Evolutionary conservation across 371 early-diverging fungal genomes (phyloP), one percentile per base, ranked within the genome.

Genomic region (Caulochytrium protostelioides): DNA sequence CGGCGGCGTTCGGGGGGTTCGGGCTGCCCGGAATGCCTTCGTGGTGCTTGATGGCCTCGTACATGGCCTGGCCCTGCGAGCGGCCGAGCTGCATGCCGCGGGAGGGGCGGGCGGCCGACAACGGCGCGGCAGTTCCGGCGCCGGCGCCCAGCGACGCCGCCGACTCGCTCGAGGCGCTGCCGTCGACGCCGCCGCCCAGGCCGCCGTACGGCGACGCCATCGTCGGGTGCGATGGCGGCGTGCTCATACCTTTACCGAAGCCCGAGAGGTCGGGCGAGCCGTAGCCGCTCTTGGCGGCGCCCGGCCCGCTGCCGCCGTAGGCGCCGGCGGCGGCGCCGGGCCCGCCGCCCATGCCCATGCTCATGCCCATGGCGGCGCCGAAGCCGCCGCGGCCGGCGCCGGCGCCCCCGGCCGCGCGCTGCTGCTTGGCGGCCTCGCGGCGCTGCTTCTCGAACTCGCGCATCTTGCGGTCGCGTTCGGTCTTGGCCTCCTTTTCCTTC

Each of bases 401-500:
- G 12, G 37, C 34, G 13, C 48, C 36, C 5, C 52, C 55, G 18
- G 47, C 34, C 18, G 47, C 58, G 3, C 81, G 84, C 29, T 71
- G 67, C 52, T 76, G 80, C 5, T n/a, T n/a, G n/a, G n/a, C n/a
- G 70, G 70, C 43, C 75, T 78, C 47, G 82, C 83, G 37, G 77
- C 72, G 38, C 72, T 32, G n/a, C 33, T 47, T 70, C 55, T 89
- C 84, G 65, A 76, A 57, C 20, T 95, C 97, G 51, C 91, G 61
- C 47, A 77, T 63, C 50, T 83, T 76, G 41, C 84, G 57, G 53
- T 87, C 87, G 44, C 82, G 72, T 42, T 83, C 89, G 41, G 86
- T 85, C 64, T 82, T 86, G 6, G 97, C 97, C 46, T 95, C 91
- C 49, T 74, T 76, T 47, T 92, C 92, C 57, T 92, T 91, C 55